Evolutionary conservation across 2,329 filamentous ascomycete species (phyloP).

Genomic region (Huntiella omanensis): DNA sequence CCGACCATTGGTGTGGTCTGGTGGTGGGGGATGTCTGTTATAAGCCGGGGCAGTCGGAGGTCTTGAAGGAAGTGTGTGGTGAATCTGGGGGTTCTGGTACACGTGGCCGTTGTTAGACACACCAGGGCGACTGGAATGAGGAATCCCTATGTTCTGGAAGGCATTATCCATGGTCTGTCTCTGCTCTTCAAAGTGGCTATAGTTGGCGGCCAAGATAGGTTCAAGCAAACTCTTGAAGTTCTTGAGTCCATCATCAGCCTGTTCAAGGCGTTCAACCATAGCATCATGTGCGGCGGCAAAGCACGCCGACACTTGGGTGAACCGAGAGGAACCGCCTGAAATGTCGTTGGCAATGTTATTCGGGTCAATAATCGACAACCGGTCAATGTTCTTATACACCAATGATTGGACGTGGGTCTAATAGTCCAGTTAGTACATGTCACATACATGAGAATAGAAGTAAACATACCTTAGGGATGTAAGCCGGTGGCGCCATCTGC

Average conservation of each 20-base stretch:
- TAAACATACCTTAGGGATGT: constrained; percentile 51
- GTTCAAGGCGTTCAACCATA: constrained; percentile 38
- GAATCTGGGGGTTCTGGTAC: background rate
- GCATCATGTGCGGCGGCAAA: constrained; percentile 47
- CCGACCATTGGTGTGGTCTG: background rate
- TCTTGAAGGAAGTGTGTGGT: constrained; percentile 4
- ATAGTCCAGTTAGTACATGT: background rate
- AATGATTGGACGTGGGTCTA: constrained; percentile 27
- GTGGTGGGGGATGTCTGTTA: constrained; percentile 7
- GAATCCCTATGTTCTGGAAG: background rate
- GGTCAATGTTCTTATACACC: constrained; percentile 40
- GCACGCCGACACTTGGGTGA: constrained; percentile 42
- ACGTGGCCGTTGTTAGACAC: background rate
- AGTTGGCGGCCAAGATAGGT: constrained; percentile 12
- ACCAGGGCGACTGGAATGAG: background rate
- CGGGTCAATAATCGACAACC: constrained; percentile 79
- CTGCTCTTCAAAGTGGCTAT: constrained; percentile 11
- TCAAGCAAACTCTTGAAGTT: constrained; percentile 11
- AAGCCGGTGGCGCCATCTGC: constrained; percentile 52
- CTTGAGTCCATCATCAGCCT: constrained; percentile 20
- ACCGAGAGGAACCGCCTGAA: constrained; percentile 63
- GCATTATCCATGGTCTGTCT: constrained; percentile 6
- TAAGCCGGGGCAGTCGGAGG: constrained; percentile 1
- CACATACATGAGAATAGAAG: background rate
- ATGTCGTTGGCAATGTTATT: constrained; percentile 78